Base-by-base conservation (phyloP, 192 early-diverging fungal species). In the Endogone sp. region DNA sequence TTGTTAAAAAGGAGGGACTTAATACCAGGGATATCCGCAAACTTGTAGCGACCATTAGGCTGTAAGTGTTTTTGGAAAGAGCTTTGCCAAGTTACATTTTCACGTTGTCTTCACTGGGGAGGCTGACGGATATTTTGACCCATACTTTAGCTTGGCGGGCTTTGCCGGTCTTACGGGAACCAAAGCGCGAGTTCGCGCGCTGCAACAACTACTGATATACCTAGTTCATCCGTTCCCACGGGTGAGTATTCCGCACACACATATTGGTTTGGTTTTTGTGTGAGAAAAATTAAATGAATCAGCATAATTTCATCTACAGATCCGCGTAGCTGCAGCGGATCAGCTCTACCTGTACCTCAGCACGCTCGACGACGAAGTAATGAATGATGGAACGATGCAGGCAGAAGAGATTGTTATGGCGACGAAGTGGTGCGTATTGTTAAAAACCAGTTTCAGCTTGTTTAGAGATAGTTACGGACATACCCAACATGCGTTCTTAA, bases 161-260 rank as follows among this genome's bases (percentile, higher is more conserved):
- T 84, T 80, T 64, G 79, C 74, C 63, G 83, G 85, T 16, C 61
- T 90, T 22, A 75, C 76, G 57, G 68, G 68, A 16, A 75, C 66
- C 29, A 73, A 71, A 66, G 72, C 84, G 27, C 80, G 76, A 66
- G 82, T 69, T 49, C 81, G 71, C 2, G 84, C 88, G 13, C 59
- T 94, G 49, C 73, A 79, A 20, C 83, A 88, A 68, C 64, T 93
- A 63, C 67, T 95, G 10, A 56, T 72, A 8, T 87, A 90, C 67
- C 67, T 95, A 4, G 79, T 81, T 4, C 94, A 95, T 78, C 83
- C 91, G 31, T 95, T 82, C 72, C 94, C 94, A 22, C 88, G 80
- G 74, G 87, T 89, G 67, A 72, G 74, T n/a, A n/a, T n/a, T n/a
- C n/a, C n/a, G n/a, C n/a, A n/a, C n/a, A n/a, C n/a, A n/a, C n/a